Evolutionary conservation across 2,329 filamentous ascomycete species (phyloP), one percentile per base, ranked within the genome.

Genomic region (Fusarium sarcochroum): DNA sequence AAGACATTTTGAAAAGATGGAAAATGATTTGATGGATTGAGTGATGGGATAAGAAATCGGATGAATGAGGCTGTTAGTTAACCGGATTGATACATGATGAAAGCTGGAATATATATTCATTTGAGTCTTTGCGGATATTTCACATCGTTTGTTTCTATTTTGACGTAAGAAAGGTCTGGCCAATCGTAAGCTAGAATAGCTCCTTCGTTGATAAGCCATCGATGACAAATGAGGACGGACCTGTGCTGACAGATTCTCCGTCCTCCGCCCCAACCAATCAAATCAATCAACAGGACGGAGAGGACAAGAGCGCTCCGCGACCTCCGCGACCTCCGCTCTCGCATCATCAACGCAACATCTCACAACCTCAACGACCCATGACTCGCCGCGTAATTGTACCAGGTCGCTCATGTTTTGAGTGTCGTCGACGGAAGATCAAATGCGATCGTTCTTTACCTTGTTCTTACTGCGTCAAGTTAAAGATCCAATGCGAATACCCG

Each of bases 1-100:
- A 14, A 3, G 54, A 45, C 54, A 58, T 58, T 18, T 5, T 37
- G 3, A 5, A 17, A 6, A 2, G 6, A 10, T 37, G 5, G 11
- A 4, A 4, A n/a, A 2, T 18, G 10, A 30, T 2, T 11, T 11
- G 27, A 30, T 30, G 10, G 10, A 4, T 11, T 30, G 3, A 3
- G 27, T 30, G 27, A 30, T 30, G 27, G 13, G 27, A 11, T 30
- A 13, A 11, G 5, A 30, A 11, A 13, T 9, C 10, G 3, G 27
- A 30, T 13, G 5, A 2, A n/a, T 18, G 3, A 9, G 11, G 2
- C 2, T 18, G 15, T 4, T 2, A 4, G 8, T 23, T 7, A 0
- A 13, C 5, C 15, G 18, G 3, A 13, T 7, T 6, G 10, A 3
- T 30, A 5, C 27, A 30, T 30, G 27, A 13, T 11, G 27, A 30